Percentiles rank a stretch among this genome's conserved stretches.
phyloP scores from a whole-genome alignment of 1,284 basidiomycete species.

The Ganoderma boninense region DNA sequence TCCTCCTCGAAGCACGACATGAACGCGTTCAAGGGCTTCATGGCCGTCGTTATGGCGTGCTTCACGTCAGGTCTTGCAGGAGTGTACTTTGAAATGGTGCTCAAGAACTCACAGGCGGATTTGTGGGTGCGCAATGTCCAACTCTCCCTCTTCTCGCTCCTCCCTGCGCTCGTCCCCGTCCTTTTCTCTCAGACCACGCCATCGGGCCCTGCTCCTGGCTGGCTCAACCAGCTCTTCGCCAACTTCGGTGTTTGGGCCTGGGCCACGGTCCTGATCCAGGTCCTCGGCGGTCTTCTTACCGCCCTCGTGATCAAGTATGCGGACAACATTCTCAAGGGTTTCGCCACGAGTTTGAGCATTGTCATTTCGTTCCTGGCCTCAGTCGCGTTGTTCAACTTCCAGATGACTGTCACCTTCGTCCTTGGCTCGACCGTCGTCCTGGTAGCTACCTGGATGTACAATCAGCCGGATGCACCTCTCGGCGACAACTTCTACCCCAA shows the following conservation, averaged over 20 bases:
- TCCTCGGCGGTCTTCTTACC: slow-evolving; percentile 92
- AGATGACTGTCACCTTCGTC: slow-evolving; percentile 87
- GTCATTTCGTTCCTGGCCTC: slow-evolving; percentile 93
- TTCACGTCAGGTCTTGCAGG: slow-evolving; percentile 84
- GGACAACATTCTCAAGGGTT: slow-evolving; percentile 94
- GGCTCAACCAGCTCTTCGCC: slow-evolving; percentile 65
- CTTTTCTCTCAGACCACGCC: slow-evolving; percentile 55
- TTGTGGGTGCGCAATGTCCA: slow-evolving; percentile 86
- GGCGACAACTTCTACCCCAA: slow-evolving; percentile 27
- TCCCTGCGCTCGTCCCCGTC: slow-evolving; percentile 79
- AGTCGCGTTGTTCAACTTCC: slow-evolving; percentile 89
- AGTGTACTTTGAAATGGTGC: slow-evolving; percentile 86
- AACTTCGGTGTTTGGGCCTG: slow-evolving; percentile 94
- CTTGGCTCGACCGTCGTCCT: slow-evolving; percentile 88
- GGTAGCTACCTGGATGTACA: slow-evolving; percentile 89
- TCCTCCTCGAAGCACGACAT: slow-evolving; percentile 50
- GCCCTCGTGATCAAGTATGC: slow-evolving; percentile 90
- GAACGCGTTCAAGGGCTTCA: slow-evolving; percentile 71
- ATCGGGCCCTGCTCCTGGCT: slow-evolving; percentile 43
- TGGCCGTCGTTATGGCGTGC: slow-evolving; percentile 78
- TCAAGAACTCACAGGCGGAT: slow-evolving; percentile 75
- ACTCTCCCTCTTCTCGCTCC: slow-evolving; percentile 77
- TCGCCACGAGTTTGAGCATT: slow-evolving; percentile 94
- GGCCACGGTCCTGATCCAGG: slow-evolving; percentile 91
- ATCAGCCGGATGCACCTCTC: slow-evolving; percentile 55